These are phyloP conservation scores for Globisporangium alternatum DNA, from an alignment of 352 stramenopile species.

Conservation along the genomic window DNA sequence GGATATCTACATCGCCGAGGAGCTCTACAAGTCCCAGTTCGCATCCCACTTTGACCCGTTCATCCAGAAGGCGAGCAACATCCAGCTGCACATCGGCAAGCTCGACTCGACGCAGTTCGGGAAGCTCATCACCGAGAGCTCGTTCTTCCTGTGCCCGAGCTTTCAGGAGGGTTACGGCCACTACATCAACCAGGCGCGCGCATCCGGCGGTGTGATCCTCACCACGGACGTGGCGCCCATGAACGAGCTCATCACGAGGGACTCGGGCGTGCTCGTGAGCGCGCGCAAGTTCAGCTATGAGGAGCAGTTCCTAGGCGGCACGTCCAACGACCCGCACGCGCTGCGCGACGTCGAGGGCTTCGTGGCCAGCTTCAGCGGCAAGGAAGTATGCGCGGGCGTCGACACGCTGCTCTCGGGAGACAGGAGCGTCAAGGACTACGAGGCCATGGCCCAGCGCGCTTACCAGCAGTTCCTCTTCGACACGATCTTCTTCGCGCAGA, in stretches of 20 bases:
- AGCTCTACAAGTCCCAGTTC: conserved; percentile 31
- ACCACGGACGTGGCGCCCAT: conserved; percentile 55
- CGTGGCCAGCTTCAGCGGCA: conserved; percentile 31
- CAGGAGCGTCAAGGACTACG: conserved; percentile 32
- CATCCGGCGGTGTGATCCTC: conserved; percentile 38
- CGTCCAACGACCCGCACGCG: conserved; percentile 17
- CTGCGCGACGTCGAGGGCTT: conserved; percentile 37
- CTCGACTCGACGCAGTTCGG: conserved; percentile 36
- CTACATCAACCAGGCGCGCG: conserved; percentile 65
- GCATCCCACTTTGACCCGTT: conserved; percentile 19
- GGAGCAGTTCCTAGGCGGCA: conserved; percentile 33
- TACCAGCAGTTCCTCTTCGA: conserved; percentile 63
- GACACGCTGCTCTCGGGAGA: conserved; percentile 26
- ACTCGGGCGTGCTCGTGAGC: conserved; percentile 38
- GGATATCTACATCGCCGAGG: conserved; percentile 34
- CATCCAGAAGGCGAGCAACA: conserved; percentile 27
- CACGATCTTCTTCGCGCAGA: conserved; percentile 56
- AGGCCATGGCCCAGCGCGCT: conserved; percentile 27
- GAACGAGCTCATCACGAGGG: conserved; percentile 52
- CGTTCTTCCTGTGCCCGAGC: conserved; percentile 54
- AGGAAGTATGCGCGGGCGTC: conserved; percentile 43
- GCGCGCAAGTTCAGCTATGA: conserved; percentile 14
- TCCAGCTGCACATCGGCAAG: conserved; percentile 30
- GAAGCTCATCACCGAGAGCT: conserved; percentile 32
- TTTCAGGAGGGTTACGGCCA: conserved; percentile 55